Conservation (phyloP, 352 stramenopile genomes). For the Globisporangium recalcitrans region DNA sequence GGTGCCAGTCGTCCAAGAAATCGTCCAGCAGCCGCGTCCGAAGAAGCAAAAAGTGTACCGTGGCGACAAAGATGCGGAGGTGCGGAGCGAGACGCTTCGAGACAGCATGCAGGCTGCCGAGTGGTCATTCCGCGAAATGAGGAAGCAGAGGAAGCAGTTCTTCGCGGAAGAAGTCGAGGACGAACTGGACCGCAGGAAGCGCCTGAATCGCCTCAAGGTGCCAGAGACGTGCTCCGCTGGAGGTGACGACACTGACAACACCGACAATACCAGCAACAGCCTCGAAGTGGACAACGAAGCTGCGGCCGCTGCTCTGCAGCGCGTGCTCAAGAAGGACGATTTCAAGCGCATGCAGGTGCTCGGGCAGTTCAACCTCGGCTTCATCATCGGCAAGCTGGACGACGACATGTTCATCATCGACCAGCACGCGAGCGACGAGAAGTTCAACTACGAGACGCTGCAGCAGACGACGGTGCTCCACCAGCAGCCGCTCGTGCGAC, state of each 20-base stretch:
- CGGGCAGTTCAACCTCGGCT: conserved; percentile 98
- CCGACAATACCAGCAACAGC: background rate
- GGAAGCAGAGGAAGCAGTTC: conserved; percentile 31
- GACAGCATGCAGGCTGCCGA: conserved; percentile 3
- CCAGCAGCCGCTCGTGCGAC: conserved; percentile 92
- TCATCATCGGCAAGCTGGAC: conserved; percentile 91
- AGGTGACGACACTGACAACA: conserved; percentile 12
- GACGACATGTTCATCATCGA: conserved; percentile 98
- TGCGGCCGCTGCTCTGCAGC: conserved; percentile 46
- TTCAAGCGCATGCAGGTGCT: conserved; percentile 91
- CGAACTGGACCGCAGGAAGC: conserved; percentile 18
- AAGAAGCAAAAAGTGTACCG: conserved; percentile 14
- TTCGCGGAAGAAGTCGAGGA: conserved; percentile 40
- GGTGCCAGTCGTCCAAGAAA: background rate
- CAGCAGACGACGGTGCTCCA: conserved; percentile 89
- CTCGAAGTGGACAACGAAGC: conserved; percentile 33
- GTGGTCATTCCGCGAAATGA: conserved; percentile 43
- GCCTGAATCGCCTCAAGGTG: conserved; percentile 27
- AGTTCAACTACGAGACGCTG: conserved; percentile 72
- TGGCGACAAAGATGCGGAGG: background rate
- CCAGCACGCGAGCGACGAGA: conserved; percentile 98
- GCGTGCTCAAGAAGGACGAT: conserved; percentile 87
- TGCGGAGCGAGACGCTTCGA: background rate
- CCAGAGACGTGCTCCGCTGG: conserved; percentile 33
- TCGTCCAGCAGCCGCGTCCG: conserved; percentile 12